Evolutionary conservation across 1,139 yeast genomes (phyloP).

Genomic region (Saccharomyces uvarum): DNA sequence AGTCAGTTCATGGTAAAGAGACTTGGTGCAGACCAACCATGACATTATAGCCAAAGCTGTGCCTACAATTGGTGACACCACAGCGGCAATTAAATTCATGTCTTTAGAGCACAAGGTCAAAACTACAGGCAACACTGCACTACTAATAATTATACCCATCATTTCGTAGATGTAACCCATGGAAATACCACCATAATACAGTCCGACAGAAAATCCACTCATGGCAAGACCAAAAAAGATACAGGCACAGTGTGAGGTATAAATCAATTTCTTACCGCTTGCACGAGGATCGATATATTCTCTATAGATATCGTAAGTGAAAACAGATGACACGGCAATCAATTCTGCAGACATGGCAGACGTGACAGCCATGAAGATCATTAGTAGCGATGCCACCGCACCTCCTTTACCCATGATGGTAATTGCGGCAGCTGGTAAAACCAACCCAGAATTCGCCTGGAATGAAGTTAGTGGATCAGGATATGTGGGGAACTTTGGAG

Average conservation of each 20-base stretch:
- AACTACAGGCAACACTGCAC: conserved; percentile 75
- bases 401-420: conserved; percentile 83
- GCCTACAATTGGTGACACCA: conserved; percentile 54
- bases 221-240: conserved; percentile 57
- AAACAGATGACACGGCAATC: conserved; percentile 76
- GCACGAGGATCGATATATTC: conserved; percentile 74
- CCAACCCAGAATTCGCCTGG: conserved; percentile 74
- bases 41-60: conserved; percentile 55
- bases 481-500: conserved; percentile 69
- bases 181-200: conserved; percentile 71
- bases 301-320: conserved; percentile 79
- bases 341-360: conserved; percentile 82
- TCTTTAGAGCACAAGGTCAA: conserved; percentile 61
- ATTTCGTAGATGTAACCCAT: conserved; percentile 83
- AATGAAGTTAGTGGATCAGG: conserved; percentile 57
- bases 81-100: conserved; percentile 57
- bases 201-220: conserved; percentile 78
- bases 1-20: conserved; percentile 44
- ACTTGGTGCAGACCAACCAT: conserved; percentile 58
- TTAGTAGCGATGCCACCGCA: conserved; percentile 66
- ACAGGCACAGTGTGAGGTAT: conserved; percentile 60
- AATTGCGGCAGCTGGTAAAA: conserved; percentile 78
- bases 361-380: conserved; percentile 78
- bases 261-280: conserved; percentile 58
- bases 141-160: conserved; percentile 81